A percentile compares a stretch with the other conserved stretches of the same genome.
These are phyloP conservation scores for Drechmeria coniospora DNA, from an alignment of 2,329 filamentous ascomycete species.

Conservation along the genomic window DNA sequence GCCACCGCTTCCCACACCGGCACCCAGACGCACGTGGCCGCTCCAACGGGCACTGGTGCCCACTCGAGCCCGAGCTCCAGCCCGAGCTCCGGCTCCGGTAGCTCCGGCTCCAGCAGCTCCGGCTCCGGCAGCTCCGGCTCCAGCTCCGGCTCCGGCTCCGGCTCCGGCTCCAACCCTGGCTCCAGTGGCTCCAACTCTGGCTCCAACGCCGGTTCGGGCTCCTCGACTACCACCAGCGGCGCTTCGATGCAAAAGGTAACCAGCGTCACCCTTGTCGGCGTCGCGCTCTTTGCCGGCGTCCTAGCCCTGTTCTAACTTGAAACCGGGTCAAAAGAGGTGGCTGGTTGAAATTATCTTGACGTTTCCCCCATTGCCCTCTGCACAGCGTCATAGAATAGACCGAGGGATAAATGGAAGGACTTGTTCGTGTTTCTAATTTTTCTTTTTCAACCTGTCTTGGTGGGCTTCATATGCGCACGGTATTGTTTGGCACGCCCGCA, in stretches of 20 bases:
- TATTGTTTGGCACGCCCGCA: too few species aligned
- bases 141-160: neutral
- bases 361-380: too few species aligned
- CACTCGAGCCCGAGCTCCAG: too few species aligned
- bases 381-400: too few species aligned
- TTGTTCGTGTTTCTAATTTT: too few species aligned
- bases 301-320: neutral
- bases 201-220: neutral
- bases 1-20: conserved; percentile 2
- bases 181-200: conserved; percentile 2
- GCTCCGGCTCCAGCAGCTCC: conserved; percentile 2
- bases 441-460: too few species aligned
- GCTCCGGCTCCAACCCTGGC: conserved; percentile 1
- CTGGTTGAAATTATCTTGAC: too few species aligned
- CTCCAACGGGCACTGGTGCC: conserved; percentile 1
- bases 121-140: conserved; percentile 2
- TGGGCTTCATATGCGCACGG: too few species aligned
- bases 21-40: too few species aligned
- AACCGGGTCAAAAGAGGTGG: too few species aligned
- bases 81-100: conserved; percentile 3
- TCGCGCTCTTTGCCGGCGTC: neutral
- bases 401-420: too few species aligned
- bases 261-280: neutral
- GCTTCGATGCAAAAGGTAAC: neutral
- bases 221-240: conserved; percentile 2